Evolutionary conservation across 2,329 filamentous ascomycete species (phyloP), one percentile per base, ranked within the genome.

Genomic region (Diaporthe ilicicola): DNA sequence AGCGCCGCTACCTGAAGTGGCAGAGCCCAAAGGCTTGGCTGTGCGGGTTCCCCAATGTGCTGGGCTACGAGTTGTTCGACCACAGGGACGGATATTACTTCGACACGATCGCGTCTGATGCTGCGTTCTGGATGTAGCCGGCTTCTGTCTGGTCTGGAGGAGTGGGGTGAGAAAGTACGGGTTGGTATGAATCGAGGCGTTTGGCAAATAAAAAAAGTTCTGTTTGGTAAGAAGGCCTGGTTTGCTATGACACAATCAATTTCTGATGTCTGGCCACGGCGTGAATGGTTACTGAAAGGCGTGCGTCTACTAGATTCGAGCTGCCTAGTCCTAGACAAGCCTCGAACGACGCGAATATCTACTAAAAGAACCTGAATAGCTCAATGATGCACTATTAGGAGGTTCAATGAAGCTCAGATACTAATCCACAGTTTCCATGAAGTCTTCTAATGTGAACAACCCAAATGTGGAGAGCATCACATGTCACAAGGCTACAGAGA

Each of bases 11-110:
- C 46, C 51, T 70, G 10, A 29, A 29, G 10, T 65, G 32, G n/a
- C 24, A 51, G 13, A 59, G 61, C 44, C 32, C 42, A 19, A 42
- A 55, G 22, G 34, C 64, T 0, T 72, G 70, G 70, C 67, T 61
- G 32, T 72, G 70, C 13, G 70, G 70, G 1, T 72, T 72, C 19
- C 70, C 70, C 44, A 72, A 72, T 17, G 56, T 62, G 15, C 53
- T 72, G 19, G 59, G 59, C 4, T 66, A 65, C 17, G 32, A 61
- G n/a, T 22, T 72, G 34, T 69, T 62, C n/a, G 46, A 59, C n/a
- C 9, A 37, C 44, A 27, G 37, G 2, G 19, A 53, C 15, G 42
- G 24, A 15, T 34, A 10, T 2, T 61, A 15, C 17, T 19, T 48
- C 8, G 27, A 34, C 19, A 68, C 65, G 27, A 55, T 59, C 44